phyloP scores from a whole-genome alignment of 2,329 filamentous ascomycete genomes.

The Alternaria conjuncta region DNA sequence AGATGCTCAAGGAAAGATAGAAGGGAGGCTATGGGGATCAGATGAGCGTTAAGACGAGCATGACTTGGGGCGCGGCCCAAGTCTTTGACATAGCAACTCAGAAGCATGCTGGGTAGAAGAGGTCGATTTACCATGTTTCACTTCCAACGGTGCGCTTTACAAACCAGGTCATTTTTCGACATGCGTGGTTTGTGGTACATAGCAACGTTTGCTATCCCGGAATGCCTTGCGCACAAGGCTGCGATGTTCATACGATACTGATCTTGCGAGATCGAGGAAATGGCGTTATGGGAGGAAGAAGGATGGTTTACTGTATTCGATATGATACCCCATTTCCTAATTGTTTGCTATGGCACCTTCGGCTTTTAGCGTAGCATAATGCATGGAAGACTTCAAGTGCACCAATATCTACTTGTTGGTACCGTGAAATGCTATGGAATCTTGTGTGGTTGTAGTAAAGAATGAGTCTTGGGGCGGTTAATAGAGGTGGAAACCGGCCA shows the following conservation, averaged over 20 bases:
- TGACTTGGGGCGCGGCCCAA: too few species aligned
- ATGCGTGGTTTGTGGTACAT: not conserved
- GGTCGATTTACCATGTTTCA: not conserved
- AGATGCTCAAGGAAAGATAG: conserved; percentile 46
- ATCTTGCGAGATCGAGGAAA: not conserved
- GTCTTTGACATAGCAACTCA: too few species aligned
- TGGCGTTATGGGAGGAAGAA: not conserved
- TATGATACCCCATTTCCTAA: not conserved
- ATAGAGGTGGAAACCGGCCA: not conserved
- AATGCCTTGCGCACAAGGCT: not conserved
- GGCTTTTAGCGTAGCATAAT: not conserved
- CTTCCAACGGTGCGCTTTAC: too few species aligned
- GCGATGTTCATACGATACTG: not conserved
- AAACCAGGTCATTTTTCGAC: not conserved
- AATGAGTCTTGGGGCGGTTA: not conserved
- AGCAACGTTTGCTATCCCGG: not conserved
- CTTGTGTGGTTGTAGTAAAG: not conserved
- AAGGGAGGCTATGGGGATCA: too few species aligned
- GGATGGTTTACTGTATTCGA: not conserved
- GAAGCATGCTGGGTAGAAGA: not conserved
- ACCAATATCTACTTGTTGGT: not conserved
- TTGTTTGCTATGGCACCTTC: not conserved
- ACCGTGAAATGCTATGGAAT: not conserved
- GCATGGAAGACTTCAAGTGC: not conserved
- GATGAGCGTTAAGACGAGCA: too few species aligned